These are phyloP conservation scores for Myriosclerotinia scirpicola DNA, from an alignment of 2,329 filamentous ascomycete species.

Conservation along the genomic window DNA sequence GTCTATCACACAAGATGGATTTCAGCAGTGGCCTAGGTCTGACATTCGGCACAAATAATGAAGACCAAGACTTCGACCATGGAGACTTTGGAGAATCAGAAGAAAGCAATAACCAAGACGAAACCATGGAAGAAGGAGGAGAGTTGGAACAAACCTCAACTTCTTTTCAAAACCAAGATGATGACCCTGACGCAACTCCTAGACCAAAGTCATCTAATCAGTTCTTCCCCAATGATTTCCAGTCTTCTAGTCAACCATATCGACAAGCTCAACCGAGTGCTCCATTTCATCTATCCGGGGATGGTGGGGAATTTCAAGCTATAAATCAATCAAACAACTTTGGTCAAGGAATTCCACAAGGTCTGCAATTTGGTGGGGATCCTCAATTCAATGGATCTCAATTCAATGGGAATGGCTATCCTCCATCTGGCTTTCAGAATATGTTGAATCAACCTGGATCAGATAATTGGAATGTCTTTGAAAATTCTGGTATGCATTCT, in stretches of 20 bases:
- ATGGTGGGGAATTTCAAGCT: background rate
- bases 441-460: background rate
- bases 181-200: constrained; percentile 6
- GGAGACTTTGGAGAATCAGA: background rate
- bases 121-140: background rate
- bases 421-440: background rate
- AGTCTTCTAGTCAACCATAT: background rate
- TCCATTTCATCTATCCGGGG: background rate
- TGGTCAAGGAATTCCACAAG: background rate
- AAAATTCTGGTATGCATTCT: background rate
- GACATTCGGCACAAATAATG: background rate
- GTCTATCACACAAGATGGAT: constrained; percentile 4
- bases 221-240: background rate
- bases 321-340: background rate
- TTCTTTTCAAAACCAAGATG: background rate
- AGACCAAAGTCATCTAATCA: constrained; percentile 1
- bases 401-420: background rate
- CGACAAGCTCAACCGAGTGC: background rate
- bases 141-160: background rate
- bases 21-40: constrained; percentile 10
- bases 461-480: background rate
- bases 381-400: constrained; percentile 5
- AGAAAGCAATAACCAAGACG: background rate
- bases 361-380: background rate
- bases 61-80: background rate